Evolutionary conservation across 23 red algal species (phyloP), one percentile per base, ranked within the genome.

Genomic region (Cyanidiococcus yangmingshanensis): DNA sequence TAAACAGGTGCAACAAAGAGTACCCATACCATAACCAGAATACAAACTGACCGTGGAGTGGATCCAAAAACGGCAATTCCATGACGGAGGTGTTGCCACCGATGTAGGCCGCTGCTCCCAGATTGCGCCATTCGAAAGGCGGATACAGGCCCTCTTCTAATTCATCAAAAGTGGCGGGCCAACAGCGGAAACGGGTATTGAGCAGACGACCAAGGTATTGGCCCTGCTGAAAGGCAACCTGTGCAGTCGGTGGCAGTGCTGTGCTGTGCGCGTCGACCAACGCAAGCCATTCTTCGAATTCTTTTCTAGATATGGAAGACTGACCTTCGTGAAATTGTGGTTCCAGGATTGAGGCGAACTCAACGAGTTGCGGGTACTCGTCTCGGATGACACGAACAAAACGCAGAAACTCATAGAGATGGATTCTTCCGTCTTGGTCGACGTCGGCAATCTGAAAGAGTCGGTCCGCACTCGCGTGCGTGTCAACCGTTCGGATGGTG

Each of bases 201-300:
- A 71, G 27, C 12, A 71, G 63, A 3, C 63, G n/a, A 35, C n/a
- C 63, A 7, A 71, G 63, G 75, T 86, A 96, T 0, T 83, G 83
- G 2, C 88, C 92, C 59, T 96, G 92, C 68, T 96, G 92, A 18
- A 75, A 84, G 18, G 92, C 92, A 12, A 96, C 92, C 75, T 96
- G 92, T 15, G 87, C 92, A 25, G 92, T 96, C 37, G 82, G 77
- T 57, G 92, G 92, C 59, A 96, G 77, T 21, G 91, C 45, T 16
- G 67, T 71, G 63, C n/a, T 71, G 63, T 71, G 63, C 7, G 7
- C 63, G 63, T 71, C 63, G 63, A 71, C 32, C 21, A 27, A 7
- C 16, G 7, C n/a, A 35, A 71, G 63, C 63, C 63, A 71, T 30
- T 71, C 27, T 7, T 25, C 3, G 32, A 71, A 71, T 7, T 71